Base-by-base conservation (phyloP, 2,329 filamentous ascomycete genomes). In the Metarhizium humberi region DNA sequence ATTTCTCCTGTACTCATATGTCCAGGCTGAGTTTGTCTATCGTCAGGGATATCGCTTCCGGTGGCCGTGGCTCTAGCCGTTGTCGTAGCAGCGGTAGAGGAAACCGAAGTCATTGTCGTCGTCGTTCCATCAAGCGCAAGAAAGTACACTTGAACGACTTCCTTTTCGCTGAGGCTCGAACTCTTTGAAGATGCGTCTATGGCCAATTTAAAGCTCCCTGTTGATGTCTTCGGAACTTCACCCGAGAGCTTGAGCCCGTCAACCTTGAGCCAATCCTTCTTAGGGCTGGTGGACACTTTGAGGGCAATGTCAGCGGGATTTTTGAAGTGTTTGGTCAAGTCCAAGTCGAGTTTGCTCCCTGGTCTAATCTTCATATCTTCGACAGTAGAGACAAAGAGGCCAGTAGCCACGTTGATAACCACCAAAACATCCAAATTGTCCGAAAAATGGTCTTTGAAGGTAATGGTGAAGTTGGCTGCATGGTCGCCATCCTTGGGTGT, bases 401-500 rank as follows among this genome's bases (percentile, higher is more conserved):
- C 62, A 3, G 71, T 67, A 5, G 63, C 65, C 4, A 75, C 61
- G 34, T 69, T 69, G 18, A 73, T 57, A 16, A 68, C 64, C 40
- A 86, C 68, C 16, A 80, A 74, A 3, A 84, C 75, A 45, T 75
- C 78, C 4, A 87, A 80, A 14, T 70, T 72, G 62, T 88, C 81
- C 14, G 80, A 78, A 59, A 79, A 81, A 13, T 71, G 67, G 64
- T 89, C 86, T 13, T 71, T 76, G 10, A 83, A 84, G 13, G 72
- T 76, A 40, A 90, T 71, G 1, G 78, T 82, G 50, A 92, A 77
- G 60, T 86, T 86, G 32, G 79, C 75, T 4, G 84, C 80, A 51
- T 75, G 73, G 3, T 82, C 79, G 52, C 75, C 72, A n/a, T 74
- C 64, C 0, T 84, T 82, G 3, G 87, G 82, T 1, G 72, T 86